Percentiles rank a stretch among this genome's conserved stretches.
Evolutionary conservation across 2,329 filamentous ascomycete genomes (phyloP).

Genomic region (Aspergillus proliferans): DNA sequence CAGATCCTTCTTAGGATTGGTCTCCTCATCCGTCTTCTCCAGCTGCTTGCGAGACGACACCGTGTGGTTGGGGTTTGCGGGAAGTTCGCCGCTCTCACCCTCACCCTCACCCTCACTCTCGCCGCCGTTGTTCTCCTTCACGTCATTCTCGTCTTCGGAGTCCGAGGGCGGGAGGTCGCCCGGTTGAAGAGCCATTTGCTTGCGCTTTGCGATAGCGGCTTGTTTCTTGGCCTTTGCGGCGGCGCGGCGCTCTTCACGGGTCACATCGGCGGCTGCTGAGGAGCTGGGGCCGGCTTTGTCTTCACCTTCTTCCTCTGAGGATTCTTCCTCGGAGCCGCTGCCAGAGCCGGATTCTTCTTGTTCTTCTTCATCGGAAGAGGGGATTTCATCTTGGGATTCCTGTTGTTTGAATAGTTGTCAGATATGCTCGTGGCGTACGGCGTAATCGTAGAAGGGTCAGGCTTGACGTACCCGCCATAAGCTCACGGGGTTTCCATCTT

Average conservation of each 20-base stretch:
- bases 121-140: conserved; percentile 15
- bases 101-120: conserved; percentile 19
- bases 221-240: conserved; percentile 87
- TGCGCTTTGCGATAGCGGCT: conserved; percentile 73
- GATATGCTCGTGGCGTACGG: background rate
- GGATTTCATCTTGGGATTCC: conserved; percentile 30
- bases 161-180: conserved; percentile 78
- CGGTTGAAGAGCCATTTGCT: conserved; percentile 65
- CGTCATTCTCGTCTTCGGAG: conserved; percentile 40
- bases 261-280: conserved; percentile 49
- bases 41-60: conserved; percentile 64
- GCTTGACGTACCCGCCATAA: conserved; percentile 67
- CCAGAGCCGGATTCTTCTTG: conserved; percentile 41
- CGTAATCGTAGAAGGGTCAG: conserved; percentile 3
- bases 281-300: conserved; percentile 45
- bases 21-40: conserved; percentile 47
- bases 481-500: conserved; percentile 79
- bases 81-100: conserved; percentile 38
- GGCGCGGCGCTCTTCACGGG: conserved; percentile 80
- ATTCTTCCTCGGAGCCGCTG: conserved; percentile 38
- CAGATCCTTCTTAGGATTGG: conserved; percentile 34
- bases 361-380: conserved; percentile 40
- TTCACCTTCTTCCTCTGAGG: conserved; percentile 46
- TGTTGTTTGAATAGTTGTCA: conserved; percentile 7
- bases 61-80: conserved; percentile 84